Percentiles rank a stretch among this genome's conserved stretches.
Conservation (phyloP, 495 filamentous ascomycete genomes). For the Neurospora cerealis region DNA sequence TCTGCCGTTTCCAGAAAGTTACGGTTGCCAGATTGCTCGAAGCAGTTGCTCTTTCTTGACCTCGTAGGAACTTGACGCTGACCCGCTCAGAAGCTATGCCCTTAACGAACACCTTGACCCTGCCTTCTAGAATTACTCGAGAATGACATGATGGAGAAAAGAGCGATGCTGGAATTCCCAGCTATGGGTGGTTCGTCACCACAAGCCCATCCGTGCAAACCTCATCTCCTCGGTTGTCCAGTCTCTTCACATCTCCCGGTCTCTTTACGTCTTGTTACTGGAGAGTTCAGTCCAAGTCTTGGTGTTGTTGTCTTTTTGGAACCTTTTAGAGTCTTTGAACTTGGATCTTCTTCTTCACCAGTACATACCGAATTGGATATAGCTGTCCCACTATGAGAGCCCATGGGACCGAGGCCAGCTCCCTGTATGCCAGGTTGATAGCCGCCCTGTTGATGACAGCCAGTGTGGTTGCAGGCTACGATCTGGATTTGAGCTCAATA, state of each 20-base stretch:
- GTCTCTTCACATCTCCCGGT: not conserved
- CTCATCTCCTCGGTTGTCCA: not conserved
- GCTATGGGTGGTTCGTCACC: not conserved
- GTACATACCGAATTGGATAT: not conserved
- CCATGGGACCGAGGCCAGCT: not conserved
- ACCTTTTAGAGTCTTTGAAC: not conserved
- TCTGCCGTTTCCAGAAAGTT: not conserved
- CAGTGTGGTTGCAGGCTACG: conserved; percentile 14
- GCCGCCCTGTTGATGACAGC: conserved; percentile 3
- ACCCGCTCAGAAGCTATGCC: not conserved
- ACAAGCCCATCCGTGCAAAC: not conserved
- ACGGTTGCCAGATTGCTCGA: not conserved
- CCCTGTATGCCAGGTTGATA: not conserved
- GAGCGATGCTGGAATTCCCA: not conserved
- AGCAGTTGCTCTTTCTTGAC: not conserved
- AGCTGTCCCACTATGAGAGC: not conserved
- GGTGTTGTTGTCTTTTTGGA: not conserved
- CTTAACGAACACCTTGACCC: not conserved
- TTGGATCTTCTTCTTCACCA: not conserved
- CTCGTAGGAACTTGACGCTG: not conserved
- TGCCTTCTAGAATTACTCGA: not conserved
- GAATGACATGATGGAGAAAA: not conserved
- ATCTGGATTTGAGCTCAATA: conserved; percentile 20
- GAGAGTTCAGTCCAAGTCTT: not conserved
- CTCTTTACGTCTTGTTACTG: not conserved